A percentile compares a stretch with the other conserved stretches of the same genome.
Conservation (phyloP, 2,329 filamentous ascomycete species). For the Ophiobolus disseminans region DNA sequence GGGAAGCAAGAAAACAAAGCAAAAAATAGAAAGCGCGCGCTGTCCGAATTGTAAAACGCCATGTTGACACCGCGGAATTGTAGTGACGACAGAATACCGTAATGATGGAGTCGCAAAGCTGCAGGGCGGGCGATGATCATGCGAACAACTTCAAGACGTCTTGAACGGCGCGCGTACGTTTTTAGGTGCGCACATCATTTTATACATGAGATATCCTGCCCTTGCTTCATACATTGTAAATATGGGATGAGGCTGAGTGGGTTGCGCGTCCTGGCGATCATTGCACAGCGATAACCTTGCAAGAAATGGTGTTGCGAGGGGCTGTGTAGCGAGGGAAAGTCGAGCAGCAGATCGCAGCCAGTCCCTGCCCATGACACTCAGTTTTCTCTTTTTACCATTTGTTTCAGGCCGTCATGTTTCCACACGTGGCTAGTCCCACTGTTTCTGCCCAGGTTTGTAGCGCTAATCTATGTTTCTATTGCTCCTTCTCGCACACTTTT, state of each 20-base stretch:
- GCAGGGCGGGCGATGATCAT: constrained; percentile 18
- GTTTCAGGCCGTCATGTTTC: too few species aligned
- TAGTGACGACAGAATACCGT: constrained; percentile 35
- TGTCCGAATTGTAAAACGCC: constrained; percentile 25
- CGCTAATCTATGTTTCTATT: too few species aligned
- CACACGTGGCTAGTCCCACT: too few species aligned
- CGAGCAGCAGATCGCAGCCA: too few species aligned
- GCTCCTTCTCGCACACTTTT: too few species aligned
- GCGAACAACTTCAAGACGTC: constrained; percentile 2
- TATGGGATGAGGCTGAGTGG: constrained; percentile 15
- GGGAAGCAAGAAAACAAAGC: constrained; percentile 37
- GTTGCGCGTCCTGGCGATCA: constrained; percentile 1
- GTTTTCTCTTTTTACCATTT: too few species aligned
- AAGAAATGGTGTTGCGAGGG: constrained; percentile 1
- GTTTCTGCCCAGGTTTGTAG: too few species aligned
- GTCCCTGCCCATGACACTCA: too few species aligned
- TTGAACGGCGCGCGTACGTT: neutral
- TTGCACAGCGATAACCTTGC: neutral
- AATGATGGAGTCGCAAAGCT: constrained; percentile 18
- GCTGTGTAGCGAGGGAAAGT: constrained; percentile 6
- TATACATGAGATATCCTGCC: too few species aligned
- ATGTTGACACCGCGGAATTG: constrained; percentile 19
- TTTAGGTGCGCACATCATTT: neutral
- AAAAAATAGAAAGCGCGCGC: constrained; percentile 35
- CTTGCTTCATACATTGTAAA: too few species aligned